Conservation (phyloP, 371 early-diverging fungal species). For the Mortierella sp. region DNA sequence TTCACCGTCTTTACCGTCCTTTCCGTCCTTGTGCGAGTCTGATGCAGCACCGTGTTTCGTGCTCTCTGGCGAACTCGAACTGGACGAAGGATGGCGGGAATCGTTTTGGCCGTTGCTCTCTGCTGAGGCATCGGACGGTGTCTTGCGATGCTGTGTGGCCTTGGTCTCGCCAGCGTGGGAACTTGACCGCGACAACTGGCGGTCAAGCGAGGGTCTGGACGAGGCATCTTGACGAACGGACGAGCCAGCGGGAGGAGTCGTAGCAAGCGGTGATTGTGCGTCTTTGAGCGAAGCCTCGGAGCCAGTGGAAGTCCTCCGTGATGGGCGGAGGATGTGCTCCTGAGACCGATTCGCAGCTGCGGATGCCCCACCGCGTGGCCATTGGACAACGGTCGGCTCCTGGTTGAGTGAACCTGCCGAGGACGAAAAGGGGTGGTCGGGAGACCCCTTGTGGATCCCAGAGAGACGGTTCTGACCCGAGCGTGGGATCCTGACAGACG, state of each 20-base stretch:
- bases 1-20: constrained; percentile 1
- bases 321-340: constrained; percentile 39
- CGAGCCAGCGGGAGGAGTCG: constrained; percentile 32
- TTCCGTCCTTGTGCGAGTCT: neutral
- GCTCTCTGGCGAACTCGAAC: no score
- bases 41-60: neutral
- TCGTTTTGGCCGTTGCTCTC: constrained; percentile 13
- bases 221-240: constrained; percentile 14
- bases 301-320: constrained; percentile 35
- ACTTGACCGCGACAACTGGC: constrained; percentile 29
- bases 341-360: constrained; percentile 48
- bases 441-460: constrained; percentile 33
- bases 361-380: constrained; percentile 43
- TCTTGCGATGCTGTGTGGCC: constrained; percentile 4
- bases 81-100: neutral
- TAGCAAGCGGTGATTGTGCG: constrained; percentile 24
- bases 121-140: constrained; percentile 12
- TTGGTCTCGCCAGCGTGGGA: no score
- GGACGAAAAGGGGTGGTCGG: constrained; percentile 27
- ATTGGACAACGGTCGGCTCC: constrained; percentile 41
- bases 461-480: constrained; percentile 2
- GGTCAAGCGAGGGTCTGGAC: constrained; percentile 26
- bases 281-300: constrained; percentile 48
- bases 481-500: constrained; percentile 31
- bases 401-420: constrained; percentile 23